These are phyloP conservation scores for Paraurostyla sp. DNA, from an alignment of 73 alveolate species.

Conservation along the genomic window DNA sequence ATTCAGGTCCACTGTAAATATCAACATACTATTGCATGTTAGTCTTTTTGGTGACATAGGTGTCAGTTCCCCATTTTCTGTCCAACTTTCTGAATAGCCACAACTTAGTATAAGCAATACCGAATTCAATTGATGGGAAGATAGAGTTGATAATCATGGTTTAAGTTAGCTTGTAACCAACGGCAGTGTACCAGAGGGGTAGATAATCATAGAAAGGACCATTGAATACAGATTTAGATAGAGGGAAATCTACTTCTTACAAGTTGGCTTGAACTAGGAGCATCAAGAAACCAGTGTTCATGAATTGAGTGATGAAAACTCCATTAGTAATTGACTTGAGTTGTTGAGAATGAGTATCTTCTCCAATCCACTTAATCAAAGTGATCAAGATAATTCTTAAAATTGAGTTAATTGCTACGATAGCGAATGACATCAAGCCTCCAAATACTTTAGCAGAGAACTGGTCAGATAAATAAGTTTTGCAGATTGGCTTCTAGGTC, in stretches of 20 bases:
- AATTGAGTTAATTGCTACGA: constrained; percentile 41
- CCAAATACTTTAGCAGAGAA: not conserved
- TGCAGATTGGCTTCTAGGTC: constrained; percentile 1
- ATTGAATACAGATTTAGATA: constrained; percentile 37
- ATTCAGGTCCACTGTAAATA: constrained; percentile 81
- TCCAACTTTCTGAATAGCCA: constrained; percentile 49
- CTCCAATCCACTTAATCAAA: constrained; percentile 38
- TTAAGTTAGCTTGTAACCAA: constrained; percentile 56
- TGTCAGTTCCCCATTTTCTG: constrained; percentile 20
- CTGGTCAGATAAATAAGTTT: not conserved
- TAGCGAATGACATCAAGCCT: constrained; percentile 11
- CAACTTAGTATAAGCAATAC: not conserved
- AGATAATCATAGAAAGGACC: constrained; percentile 71
- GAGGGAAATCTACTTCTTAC: constrained; percentile 29
- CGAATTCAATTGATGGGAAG: constrained; percentile 63
- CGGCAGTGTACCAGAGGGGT: constrained; percentile 70
- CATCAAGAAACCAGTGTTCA: constrained; percentile 65
- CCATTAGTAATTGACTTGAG: constrained; percentile 36
- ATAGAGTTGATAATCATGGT: constrained; percentile 69
- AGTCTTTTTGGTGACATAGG: constrained; percentile 62
- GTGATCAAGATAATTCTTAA: constrained; percentile 31
- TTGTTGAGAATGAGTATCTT: constrained; percentile 25
- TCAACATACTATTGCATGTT: constrained; percentile 72
- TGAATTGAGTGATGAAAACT: constrained; percentile 61
- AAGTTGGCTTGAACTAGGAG: constrained; percentile 68